Percentiles rank a stretch among this genome's conserved stretches.
Conservation (phyloP, 192 early-diverging fungal species). For the Phlyctochytrium arcticum region DNA sequence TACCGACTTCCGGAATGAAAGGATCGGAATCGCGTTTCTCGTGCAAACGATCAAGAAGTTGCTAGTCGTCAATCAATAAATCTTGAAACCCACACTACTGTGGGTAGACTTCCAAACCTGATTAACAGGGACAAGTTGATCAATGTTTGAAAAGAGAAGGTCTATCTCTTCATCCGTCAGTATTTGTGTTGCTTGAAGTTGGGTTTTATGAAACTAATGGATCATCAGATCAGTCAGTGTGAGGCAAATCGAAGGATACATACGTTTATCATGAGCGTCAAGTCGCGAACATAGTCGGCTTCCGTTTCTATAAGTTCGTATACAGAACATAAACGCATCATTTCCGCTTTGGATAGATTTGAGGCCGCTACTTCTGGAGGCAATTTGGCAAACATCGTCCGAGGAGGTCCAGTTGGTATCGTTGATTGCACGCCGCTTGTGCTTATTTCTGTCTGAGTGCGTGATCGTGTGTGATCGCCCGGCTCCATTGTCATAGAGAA, state of each 20-base stretch:
- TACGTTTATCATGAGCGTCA: slow-evolving; percentile 51
- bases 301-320: slow-evolving; percentile 62
- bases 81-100: neutral
- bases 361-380: slow-evolving; percentile 42
- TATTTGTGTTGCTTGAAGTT: slow-evolving; percentile 35
- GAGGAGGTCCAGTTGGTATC: slow-evolving; percentile 9
- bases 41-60: slow-evolving; percentile 35
- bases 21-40: slow-evolving; percentile 38
- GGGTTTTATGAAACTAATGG: slow-evolving; percentile 39
- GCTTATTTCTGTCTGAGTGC: neutral
- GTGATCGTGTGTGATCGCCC: neutral
- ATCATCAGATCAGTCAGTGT: neutral
- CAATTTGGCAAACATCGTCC: slow-evolving; percentile 45
- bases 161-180: slow-evolving; percentile 42
- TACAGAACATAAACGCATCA: slow-evolving; percentile 52
- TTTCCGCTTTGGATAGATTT: slow-evolving; percentile 42
- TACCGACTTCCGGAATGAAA: slow-evolving; percentile 42
- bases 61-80: slow-evolving; percentile 4
- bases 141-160: slow-evolving; percentile 48
- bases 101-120: slow-evolving; percentile 19
- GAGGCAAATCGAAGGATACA: neutral
- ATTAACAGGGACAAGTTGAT: slow-evolving; percentile 45
- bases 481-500: neutral
- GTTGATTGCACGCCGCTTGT: too few relatives aligned
- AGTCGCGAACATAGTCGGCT: slow-evolving; percentile 51